Evolutionary conservation across 768 basidiomycete species (phyloP).

Genomic region (Mycena galericulata): DNA sequence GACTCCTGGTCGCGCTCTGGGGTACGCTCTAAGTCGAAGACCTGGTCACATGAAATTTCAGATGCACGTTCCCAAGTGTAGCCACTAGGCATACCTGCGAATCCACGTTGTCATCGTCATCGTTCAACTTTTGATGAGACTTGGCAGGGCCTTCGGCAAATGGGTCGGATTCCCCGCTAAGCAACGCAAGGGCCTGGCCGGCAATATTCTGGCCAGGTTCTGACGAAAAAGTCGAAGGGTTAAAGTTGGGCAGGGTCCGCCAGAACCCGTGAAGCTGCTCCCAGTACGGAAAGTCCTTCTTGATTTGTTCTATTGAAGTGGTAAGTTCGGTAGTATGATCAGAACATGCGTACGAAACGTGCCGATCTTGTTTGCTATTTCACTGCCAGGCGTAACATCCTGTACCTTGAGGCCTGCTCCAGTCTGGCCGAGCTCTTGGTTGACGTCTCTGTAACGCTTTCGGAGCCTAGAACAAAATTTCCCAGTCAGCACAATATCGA

Average conservation of each 20-base stretch:
- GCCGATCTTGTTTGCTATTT: slow-evolving; percentile 14
- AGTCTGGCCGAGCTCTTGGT: slow-evolving; percentile 15
- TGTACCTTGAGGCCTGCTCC: slow-evolving; percentile 11
- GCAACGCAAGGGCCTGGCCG: background rate
- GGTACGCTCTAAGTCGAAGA: background rate
- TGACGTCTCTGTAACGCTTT: background rate
- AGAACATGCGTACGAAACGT: too few relatives aligned
- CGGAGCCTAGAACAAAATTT: slow-evolving; percentile 10
- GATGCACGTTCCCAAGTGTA: background rate
- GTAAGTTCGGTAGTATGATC: too few relatives aligned
- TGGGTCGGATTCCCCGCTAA: too few relatives aligned
- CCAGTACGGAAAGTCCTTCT: background rate
- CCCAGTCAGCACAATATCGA: background rate
- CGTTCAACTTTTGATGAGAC: background rate
- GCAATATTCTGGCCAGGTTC: background rate
- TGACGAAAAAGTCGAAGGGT: background rate
- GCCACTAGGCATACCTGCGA: background rate
- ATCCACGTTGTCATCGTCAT: background rate
- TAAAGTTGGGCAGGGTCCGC: background rate
- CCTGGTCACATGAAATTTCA: background rate
- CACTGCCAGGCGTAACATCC: slow-evolving; percentile 7
- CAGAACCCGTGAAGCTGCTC: background rate
- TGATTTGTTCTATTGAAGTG: too few relatives aligned
- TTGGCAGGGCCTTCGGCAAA: too few relatives aligned
- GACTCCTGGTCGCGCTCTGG: too few relatives aligned